Base-by-base conservation (phyloP, 805 yeast species). In the Saccharomycopsis sp. region DNA sequence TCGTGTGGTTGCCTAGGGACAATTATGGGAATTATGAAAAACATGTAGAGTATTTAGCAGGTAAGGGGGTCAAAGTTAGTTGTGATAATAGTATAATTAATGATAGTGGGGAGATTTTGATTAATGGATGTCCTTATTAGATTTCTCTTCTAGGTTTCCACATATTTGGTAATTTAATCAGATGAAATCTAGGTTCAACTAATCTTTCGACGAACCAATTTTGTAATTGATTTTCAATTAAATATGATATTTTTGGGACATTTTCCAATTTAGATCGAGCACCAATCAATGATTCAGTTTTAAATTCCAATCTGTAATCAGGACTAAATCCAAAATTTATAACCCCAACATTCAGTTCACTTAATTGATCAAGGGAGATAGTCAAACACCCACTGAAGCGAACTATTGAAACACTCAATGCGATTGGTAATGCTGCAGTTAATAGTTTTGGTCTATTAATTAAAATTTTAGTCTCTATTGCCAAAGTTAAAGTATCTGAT, bases 141-240 rank as follows among this genome's bases (percentile, higher is more conserved):
- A 48, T 72, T 75, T 53, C 73, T 75, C 51, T 73, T 72, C 52
- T 79, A 63, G n/a, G n/a, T 20, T 95, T 94, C 96, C 96, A 88
- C 58, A 89, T 64, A 39, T 86, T 81, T 2, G 97, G 98, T 26
- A 93, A 63, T 55, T 73, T 74, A 24, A 93, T 78, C 40, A 86
- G 82, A 59, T 89, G 96, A 56, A 82, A 90, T 54, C 95, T 72
- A 1, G 99, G 99, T 53, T 87, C 94, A 9, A 93, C 93, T 58
- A 96, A 87, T 51, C 96, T 70, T 54, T 90, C 97, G 14, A 81
- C 79, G 58, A 93, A 89, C 95, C 96, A 88, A 44, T 79, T 79
- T 51, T 93, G 72, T 32, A 93, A 71, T 49, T 81, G 81, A 47
- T 77, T 77, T 59, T 93, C 97, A 33, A 93, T 79, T 34, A 93